These are phyloP conservation scores for Sporobolomyces phaffii DNA, from an alignment of 768 basidiomycete genomes.

Conservation along the genomic window DNA sequence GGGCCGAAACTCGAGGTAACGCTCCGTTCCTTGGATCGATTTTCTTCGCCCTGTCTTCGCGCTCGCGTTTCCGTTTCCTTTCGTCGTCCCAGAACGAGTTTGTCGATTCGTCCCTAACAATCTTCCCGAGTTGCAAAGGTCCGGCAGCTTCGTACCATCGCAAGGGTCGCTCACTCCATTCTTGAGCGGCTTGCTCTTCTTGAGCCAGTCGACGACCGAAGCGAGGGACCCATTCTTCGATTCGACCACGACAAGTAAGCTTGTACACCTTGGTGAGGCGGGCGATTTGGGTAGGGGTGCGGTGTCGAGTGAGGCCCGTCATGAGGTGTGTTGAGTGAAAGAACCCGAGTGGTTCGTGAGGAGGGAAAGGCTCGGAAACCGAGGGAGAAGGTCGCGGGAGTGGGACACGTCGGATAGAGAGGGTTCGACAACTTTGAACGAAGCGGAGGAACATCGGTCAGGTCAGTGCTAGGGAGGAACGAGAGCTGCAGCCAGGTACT, in stretches of 20 bases:
- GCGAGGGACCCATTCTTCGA: not conserved
- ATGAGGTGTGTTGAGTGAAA: slow-evolving; percentile 1
- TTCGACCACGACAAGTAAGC: not conserved
- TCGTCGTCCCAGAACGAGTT: not conserved
- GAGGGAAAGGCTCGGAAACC: not conserved
- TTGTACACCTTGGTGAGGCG: not conserved
- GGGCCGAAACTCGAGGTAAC: not conserved
- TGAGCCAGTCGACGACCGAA: not conserved
- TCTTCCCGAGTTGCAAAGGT: not conserved
- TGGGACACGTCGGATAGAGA: no score
- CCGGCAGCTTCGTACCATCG: not conserved
- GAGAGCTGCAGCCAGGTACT: no score
- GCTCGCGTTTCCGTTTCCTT: no score
- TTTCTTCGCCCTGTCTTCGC: not conserved
- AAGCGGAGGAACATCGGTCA: not conserved
- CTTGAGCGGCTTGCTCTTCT: not conserved
- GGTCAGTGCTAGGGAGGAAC: no score
- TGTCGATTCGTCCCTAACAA: not conserved
- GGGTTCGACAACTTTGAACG: no score
- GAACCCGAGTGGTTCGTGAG: not conserved
- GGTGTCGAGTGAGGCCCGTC: not conserved
- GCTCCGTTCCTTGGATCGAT: not conserved
- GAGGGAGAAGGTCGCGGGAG: not conserved
- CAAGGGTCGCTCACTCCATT: not conserved
- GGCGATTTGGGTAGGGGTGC: not conserved